Evolutionary conservation across 768 basidiomycete species (phyloP).

Genomic region (Omphalotus guepiniiformis): DNA sequence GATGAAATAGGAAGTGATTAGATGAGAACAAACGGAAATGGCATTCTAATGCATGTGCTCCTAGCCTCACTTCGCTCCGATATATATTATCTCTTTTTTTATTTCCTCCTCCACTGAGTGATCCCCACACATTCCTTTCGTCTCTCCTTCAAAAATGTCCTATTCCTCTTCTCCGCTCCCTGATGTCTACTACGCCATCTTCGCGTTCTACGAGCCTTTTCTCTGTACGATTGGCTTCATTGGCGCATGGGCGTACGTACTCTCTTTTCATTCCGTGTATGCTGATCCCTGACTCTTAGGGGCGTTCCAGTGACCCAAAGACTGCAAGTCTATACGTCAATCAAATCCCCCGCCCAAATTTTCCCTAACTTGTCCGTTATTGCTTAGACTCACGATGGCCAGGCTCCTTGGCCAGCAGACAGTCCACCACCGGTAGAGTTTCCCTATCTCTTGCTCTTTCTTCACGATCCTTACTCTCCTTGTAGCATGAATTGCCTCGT

Average conservation of each 20-base stretch:
- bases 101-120: constrained; percentile 1
- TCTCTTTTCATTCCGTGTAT: constrained; percentile 1
- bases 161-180: constrained; percentile 63
- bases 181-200: constrained; percentile 67
- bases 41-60: constrained; percentile 4
- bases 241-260: constrained; percentile 52
- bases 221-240: constrained; percentile 61
- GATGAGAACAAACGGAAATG: neutral
- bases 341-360: neutral
- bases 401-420: constrained; percentile 66
- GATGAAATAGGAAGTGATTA: neutral
- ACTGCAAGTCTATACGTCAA: constrained; percentile 38
- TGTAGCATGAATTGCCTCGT: constrained; percentile 35
- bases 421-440: constrained; percentile 37
- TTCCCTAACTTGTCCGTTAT: neutral
- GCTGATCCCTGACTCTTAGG: constrained; percentile 10
- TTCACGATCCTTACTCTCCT: neutral
- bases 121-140: constrained; percentile 15
- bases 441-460: neutral
- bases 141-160: constrained; percentile 10
- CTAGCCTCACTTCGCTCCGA: neutral
- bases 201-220: constrained; percentile 71
- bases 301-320: constrained; percentile 50
- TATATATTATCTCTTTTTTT: constrained; percentile 2
- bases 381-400: constrained; percentile 65